Base-by-base conservation (phyloP, 2,329 filamentous ascomycete species). In the Cladobotryum mycophilum region DNA sequence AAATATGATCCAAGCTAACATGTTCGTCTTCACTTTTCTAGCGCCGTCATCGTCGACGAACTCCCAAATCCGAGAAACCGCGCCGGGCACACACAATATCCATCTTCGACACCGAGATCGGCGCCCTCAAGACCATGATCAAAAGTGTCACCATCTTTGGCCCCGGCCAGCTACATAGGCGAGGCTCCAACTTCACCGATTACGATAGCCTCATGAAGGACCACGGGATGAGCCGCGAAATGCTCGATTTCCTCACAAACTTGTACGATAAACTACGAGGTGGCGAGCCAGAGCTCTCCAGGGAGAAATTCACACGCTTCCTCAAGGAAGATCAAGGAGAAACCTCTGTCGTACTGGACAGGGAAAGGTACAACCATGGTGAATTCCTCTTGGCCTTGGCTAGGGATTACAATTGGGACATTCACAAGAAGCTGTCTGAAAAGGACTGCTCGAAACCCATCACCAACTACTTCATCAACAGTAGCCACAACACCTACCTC, bases 401-500 rank as follows among this genome's bases (percentile, higher is more conserved):
- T 57, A 64, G 67, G 40, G 57, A 64, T 6, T 75, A 71, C 45
- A 68, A 68, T 30, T 71, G 71, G 61, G 65, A 73, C 33, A 76
- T 77, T 4, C 58, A 69, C 17, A 67, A 62, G 56, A 72, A 74
- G n/a, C 64, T 69, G 18, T 65, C 70, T 30, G 61, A 70, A 55
- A 74, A 80, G 52, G 85, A 90, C 62, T 65, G 82, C 33, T 78
- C 78, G 0, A 80, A 79, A 47, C 87, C 89, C 4, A 76, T 95
- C 52, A 88, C 86, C 43, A 89, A 95, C 64, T 96, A 96, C 71
- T 96, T 89, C 67, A 91, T 96, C 65, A 95, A 86, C 55, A 95
- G 89, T 58, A 96, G 89, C 63, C 91, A 96, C 73, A 96, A 96
- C 65, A 96, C 91, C 1, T 96, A 96, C 66, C 74, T 96, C 40